Base-by-base conservation (phyloP, 345 rosid species). In the Lumnitzera racemosa region DNA sequence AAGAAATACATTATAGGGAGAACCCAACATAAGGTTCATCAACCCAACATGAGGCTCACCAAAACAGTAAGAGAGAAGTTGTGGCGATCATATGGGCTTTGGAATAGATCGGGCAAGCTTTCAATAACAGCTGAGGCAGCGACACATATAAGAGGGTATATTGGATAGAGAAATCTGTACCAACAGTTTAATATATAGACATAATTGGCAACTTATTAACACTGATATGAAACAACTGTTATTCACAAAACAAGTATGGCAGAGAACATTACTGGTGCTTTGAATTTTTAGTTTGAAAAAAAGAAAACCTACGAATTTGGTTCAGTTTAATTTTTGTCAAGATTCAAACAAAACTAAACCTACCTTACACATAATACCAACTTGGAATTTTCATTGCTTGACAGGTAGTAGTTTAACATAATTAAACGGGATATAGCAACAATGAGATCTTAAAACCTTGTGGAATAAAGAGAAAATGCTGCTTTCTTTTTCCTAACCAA, bases 91-190 rank as follows among this genome's bases (percentile, higher is more conserved):
- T 81, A 82, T 65, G 73, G 79, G 63, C 86, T 85, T 41, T 73
- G 79, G 72, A 94, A 88, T 61, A 90, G 79, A 78, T 86, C 91
- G 57, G 97, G 99, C 63, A 94, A 88, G 81, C 88, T 90, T 73
- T 90, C 99, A 63, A 94, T 94, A 66, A 94, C 96, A 62, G 89
- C 90, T 59, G 97, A 80, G 15, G 99, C 97, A 72, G 97, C 92
- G 64, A 94, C 79, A 74, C 97, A 90, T 72, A 94, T 76, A 66
- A 94, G 92, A 20, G 95, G 99, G 76, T 90, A 90, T 66, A 94
- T 70, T 20, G 97, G 95, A 78, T 94, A 94, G 17, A 94, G 95
- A 64, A 94, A 94, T 80, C 99, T 94, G 92, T 57, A 66, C 46
- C 16, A 14, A 63, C 10, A 58, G 56, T 36, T 49, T 16, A 49